Conservation (phyloP, 352 stramenopile species). For the Phytophthora aleatoria region DNA sequence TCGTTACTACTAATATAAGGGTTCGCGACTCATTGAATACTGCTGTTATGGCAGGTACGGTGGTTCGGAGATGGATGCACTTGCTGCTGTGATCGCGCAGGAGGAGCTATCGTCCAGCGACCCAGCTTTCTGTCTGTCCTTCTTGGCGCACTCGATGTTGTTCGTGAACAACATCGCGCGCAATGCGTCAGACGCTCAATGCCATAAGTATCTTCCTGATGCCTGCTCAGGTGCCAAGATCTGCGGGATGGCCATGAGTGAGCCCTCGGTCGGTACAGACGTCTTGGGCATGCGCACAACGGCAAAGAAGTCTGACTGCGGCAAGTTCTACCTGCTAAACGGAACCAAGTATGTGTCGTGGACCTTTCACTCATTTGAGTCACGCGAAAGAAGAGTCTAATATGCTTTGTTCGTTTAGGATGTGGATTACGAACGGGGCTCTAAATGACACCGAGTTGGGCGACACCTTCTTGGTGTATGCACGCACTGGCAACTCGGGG, state of each 20-base stretch:
- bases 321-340: constrained; percentile 92
- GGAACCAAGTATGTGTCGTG: constrained; percentile 71
- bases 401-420: constrained; percentile 48
- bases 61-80: constrained; percentile 95
- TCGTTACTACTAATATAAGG: not conserved
- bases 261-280: constrained; percentile 96
- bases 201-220: constrained; percentile 87
- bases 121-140: constrained; percentile 98
- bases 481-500: constrained; percentile 90
- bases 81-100: constrained; percentile 94
- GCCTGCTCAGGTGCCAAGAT: constrained; percentile 94
- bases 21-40: not conserved
- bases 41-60: constrained; percentile 75
- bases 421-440: constrained; percentile 99
- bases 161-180: constrained; percentile 94
- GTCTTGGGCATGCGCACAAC: constrained; percentile 96
- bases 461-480: constrained; percentile 98
- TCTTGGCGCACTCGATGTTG: constrained; percentile 94
- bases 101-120: constrained; percentile 97
- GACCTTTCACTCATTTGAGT: not conserved
- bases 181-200: constrained; percentile 91
- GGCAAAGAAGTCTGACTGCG: constrained; percentile 84
- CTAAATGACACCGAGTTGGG: constrained; percentile 94
- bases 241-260: constrained; percentile 99
- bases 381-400: constrained; percentile 4